phyloP scores from a whole-genome alignment of 345 rosid genomes.

The Raphanus raphanistrum region DNA sequence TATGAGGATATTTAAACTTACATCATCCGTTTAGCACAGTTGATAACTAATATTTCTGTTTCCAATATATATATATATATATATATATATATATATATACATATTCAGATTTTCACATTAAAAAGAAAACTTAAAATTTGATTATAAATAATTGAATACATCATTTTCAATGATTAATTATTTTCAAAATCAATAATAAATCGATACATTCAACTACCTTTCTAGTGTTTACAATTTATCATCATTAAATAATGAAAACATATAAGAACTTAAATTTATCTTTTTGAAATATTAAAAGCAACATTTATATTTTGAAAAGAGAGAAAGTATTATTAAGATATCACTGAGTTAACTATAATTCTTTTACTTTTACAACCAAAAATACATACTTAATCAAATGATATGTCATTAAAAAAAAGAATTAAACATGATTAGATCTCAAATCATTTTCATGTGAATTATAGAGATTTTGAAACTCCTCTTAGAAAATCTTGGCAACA shows the following conservation, averaged over 20 bases:
- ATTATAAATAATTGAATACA: background rate
- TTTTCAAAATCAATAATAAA: background rate
- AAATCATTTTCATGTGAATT: background rate
- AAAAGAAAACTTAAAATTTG: background rate
- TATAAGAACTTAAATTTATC: background rate
- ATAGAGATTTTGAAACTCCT: background rate
- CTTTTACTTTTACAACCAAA: background rate
- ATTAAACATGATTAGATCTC: constrained; percentile 13
- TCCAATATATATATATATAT: background rate
- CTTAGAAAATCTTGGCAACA: constrained; percentile 76
- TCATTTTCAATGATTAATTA: background rate
- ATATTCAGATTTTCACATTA: background rate
- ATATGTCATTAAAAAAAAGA: constrained; percentile 31
- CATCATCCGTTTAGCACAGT: background rate
- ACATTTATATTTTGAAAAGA: background rate
- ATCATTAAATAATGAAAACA: background rate
- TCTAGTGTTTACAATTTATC: background rate
- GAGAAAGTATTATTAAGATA: background rate
- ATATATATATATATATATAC: background rate
- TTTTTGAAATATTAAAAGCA: background rate
- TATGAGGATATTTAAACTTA: background rate
- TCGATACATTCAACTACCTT: background rate
- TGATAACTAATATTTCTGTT: background rate
- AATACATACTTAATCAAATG: constrained; percentile 24
- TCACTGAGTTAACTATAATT: background rate